Conservation (phyloP, 257 asterid species). For the Solanum etuberosum region DNA sequence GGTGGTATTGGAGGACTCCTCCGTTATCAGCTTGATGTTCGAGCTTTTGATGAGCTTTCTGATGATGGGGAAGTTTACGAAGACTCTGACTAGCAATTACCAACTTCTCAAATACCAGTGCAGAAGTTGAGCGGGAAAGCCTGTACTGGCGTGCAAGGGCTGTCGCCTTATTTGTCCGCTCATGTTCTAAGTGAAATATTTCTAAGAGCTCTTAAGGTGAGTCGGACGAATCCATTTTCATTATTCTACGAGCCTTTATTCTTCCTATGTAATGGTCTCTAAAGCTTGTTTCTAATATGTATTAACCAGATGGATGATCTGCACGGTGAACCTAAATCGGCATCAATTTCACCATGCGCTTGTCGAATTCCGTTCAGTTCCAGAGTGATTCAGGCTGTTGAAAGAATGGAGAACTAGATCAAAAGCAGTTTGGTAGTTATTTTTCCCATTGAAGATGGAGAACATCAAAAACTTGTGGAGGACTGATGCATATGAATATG, state of each 20-base stretch:
- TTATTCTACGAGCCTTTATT: not conserved
- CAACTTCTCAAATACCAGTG: not conserved
- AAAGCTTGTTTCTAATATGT: not conserved
- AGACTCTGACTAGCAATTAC: conserved; percentile 11
- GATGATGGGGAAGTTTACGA: conserved; percentile 2
- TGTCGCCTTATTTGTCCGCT: not conserved
- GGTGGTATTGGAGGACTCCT: conserved; percentile 12
- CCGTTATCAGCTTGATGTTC: conserved; percentile 13
- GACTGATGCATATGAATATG: not conserved
- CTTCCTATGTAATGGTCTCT: not conserved
- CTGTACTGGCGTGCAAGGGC: conserved; percentile 8
- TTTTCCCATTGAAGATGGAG: not conserved
- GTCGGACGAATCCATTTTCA: not conserved
- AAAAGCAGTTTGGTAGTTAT: not conserved
- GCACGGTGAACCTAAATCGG: not conserved
- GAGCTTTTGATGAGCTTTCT: conserved; percentile 9
- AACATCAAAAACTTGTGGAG: not conserved
- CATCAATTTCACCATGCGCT: not conserved
- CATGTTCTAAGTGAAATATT: not conserved
- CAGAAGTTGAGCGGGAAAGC: not conserved
- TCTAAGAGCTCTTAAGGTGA: not conserved
- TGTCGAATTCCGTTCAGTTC: not conserved
- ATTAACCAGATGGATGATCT: not conserved
- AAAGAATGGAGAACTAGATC: not conserved
- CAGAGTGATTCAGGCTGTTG: not conserved